phyloP scores from a whole-genome alignment of 2,329 filamentous ascomycete species.

The Clarireedia homoeocarpa region DNA sequence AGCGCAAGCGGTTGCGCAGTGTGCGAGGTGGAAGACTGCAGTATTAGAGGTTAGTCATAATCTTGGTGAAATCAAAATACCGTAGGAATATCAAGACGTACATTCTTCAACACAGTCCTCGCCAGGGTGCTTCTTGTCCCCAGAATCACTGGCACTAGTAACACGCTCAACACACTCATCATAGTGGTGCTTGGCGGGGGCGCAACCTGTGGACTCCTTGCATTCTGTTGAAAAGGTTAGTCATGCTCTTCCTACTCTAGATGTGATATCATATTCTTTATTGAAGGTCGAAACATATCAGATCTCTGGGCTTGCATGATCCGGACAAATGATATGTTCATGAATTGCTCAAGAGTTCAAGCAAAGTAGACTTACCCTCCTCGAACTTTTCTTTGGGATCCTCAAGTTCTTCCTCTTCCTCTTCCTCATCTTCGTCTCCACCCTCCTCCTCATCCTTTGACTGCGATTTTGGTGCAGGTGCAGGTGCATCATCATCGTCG shows the following conservation, averaged over 20 bases:
- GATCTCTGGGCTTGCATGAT: neutral
- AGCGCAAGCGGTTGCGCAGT: conserved; percentile 89
- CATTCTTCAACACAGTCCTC: conserved; percentile 99
- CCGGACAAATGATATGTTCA: neutral
- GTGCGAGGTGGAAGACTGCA: conserved; percentile 96
- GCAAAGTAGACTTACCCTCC: conserved; percentile 64
- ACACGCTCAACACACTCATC: conserved; percentile 98
- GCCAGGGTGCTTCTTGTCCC: conserved; percentile 59
- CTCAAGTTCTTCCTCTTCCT: conserved; percentile 67
- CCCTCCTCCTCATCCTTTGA: conserved; percentile 36
- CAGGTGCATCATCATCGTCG: conserved; percentile 28
- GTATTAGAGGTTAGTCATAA: neutral
- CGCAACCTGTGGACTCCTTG: conserved; percentile 76
- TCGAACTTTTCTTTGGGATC: conserved; percentile 85
- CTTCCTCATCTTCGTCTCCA: conserved; percentile 48
- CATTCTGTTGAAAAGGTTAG: conserved; percentile 57
- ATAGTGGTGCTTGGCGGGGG: conserved; percentile 91
- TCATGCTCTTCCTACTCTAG: neutral
- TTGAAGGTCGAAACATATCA: neutral
- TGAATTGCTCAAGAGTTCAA: neutral
- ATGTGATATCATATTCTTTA: neutral
- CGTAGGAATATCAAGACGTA: conserved; percentile 47
- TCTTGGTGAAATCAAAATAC: neutral
- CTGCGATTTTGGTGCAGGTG: neutral
- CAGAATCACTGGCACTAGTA: conserved; percentile 50